Percentiles rank a stretch among this genome's conserved stretches.
Conservation (phyloP, 768 basidiomycete species). For the Albatrellus ellisii region DNA sequence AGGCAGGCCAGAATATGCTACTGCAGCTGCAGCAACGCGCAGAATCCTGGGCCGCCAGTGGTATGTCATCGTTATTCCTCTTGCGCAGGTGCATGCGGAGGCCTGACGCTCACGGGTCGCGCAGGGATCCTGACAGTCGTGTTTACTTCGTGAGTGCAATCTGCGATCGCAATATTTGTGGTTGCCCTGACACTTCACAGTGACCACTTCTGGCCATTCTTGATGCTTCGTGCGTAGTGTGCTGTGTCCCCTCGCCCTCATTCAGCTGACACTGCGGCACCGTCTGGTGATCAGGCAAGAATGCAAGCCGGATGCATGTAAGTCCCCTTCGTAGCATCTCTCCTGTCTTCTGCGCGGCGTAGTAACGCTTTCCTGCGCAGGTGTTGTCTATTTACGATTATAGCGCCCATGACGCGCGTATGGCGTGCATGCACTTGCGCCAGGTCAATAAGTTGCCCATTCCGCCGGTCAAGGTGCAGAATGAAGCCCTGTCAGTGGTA, state of each 20-base stretch:
- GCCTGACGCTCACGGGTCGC: background rate
- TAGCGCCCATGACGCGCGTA: conserved; percentile 38
- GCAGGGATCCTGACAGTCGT: conserved; percentile 67
- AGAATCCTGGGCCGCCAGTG: conserved; percentile 75
- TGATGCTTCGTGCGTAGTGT: conserved; percentile 38
- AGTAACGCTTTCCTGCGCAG: conserved; percentile 18
- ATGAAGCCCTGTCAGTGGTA: conserved; percentile 42
- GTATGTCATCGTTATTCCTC: conserved; percentile 23
- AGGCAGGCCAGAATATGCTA: conserved; percentile 66
- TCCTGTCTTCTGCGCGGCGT: no score
- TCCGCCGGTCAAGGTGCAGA: conserved; percentile 24
- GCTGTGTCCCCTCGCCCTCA: background rate
- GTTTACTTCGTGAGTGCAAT: conserved; percentile 48
- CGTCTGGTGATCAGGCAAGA: conserved; percentile 35
- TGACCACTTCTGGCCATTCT: conserved; percentile 79
- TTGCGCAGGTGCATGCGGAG: background rate
- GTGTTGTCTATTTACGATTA: conserved; percentile 68
- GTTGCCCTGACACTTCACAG: conserved; percentile 23
- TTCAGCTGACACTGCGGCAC: conserved; percentile 3
- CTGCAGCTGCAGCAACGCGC: conserved; percentile 79
- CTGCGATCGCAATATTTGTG: conserved; percentile 7
- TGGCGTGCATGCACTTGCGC: conserved; percentile 43
- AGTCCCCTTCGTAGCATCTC: conserved; percentile 10
- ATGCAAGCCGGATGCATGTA: conserved; percentile 64
- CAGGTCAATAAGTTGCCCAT: conserved; percentile 22